Percentiles rank a stretch among this genome's conserved stretches.
Conservation (phyloP, 169 alveolate genomes). For the Eimeria tenella region DNA sequence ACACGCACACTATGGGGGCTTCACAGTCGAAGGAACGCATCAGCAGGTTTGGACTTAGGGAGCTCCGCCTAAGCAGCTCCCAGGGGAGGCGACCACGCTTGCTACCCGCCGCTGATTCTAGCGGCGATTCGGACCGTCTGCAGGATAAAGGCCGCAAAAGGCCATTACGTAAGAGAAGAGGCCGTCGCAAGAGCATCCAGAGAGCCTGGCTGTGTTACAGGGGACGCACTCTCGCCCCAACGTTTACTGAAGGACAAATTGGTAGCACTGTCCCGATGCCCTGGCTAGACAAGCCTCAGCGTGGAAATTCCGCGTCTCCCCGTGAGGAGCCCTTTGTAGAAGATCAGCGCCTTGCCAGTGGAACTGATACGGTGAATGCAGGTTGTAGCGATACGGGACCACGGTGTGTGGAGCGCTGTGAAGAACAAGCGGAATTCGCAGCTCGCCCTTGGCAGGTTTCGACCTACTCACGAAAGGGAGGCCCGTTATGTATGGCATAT, state of each 20-base stretch:
- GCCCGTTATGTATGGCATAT: constrained; percentile 53
- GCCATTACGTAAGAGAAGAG: neutral
- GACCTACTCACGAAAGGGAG: constrained; percentile 12
- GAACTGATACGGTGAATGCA: neutral
- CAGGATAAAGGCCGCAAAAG: neutral
- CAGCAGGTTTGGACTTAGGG: constrained; percentile 8
- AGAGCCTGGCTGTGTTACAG: constrained; percentile 41
- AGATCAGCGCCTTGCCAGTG: neutral
- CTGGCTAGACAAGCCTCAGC: constrained; percentile 57
- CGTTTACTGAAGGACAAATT: constrained; percentile 5
- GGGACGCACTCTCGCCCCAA: constrained; percentile 43
- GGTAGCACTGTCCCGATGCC: constrained; percentile 51
- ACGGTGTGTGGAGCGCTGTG: neutral
- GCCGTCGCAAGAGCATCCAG: neutral
- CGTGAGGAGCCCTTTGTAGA: constrained; percentile 7
- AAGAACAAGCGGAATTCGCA: constrained; percentile 17
- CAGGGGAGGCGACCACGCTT: constrained; percentile 48
- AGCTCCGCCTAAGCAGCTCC: neutral
- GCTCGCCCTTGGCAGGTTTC: constrained; percentile 43
- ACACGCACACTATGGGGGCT: constrained; percentile 47
- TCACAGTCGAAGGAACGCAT: constrained; percentile 34
- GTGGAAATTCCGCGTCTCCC: neutral
- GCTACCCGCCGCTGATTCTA: neutral
- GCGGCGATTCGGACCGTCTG: constrained; percentile 6
- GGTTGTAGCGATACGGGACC: neutral